phyloP scores from a whole-genome alignment of 2,329 filamentous ascomycete species.

The Fusarium goolgardi region DNA sequence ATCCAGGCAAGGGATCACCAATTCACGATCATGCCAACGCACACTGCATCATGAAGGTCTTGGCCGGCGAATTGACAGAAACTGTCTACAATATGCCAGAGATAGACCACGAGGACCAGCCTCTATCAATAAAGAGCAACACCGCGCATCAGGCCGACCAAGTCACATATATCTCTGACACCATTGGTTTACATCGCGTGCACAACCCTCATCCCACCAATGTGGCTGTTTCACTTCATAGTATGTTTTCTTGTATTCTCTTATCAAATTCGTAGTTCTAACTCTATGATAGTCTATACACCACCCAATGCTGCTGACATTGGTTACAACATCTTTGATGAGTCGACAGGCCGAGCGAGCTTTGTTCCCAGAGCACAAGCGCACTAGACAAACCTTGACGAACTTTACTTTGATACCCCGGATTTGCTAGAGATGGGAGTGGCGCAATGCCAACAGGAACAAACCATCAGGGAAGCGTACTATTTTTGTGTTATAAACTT shows the following conservation, averaged over 20 bases:
- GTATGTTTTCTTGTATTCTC: background rate
- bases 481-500: fast-evolving
- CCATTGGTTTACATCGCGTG: conserved; percentile 15
- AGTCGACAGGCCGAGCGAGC: conserved; percentile 13
- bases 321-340: conserved; percentile 20
- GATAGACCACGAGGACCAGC: background rate
- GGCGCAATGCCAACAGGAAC: too few species aligned
- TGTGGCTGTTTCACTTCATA: conserved; percentile 14
- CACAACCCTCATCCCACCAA: conserved; percentile 22
- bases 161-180: conserved; percentile 22
- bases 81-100: conserved; percentile 11
- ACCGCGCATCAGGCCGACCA: conserved; percentile 8
- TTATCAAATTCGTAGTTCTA: fast-evolving
- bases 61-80: conserved; percentile 15
- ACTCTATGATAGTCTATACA: background rate
- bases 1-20: conserved; percentile 18
- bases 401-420: background rate
- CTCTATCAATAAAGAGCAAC: conserved; percentile 7
- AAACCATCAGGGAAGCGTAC: background rate
- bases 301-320: conserved; percentile 20
- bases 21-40: conserved; percentile 25
- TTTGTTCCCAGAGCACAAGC: conserved; percentile 14
- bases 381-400: fast-evolving
- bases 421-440: background rate
- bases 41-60: conserved; percentile 18